Evolutionary conservation across 2,329 filamentous ascomycete genomes (phyloP).

Genomic region (Calonectria pseudoturangicola): DNA sequence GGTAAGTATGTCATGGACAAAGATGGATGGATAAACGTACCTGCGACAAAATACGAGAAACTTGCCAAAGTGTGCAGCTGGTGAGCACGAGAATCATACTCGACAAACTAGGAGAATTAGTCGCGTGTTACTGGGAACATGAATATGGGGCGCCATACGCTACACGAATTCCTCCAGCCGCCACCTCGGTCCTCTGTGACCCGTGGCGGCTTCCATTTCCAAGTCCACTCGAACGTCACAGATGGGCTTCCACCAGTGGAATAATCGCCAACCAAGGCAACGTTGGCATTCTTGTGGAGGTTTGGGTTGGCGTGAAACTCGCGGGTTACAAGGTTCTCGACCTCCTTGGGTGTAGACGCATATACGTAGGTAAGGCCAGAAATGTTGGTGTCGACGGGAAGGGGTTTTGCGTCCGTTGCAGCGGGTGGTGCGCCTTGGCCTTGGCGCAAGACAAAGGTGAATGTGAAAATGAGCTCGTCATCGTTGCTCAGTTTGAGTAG

Average conservation of each 20-base stretch:
- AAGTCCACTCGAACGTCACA: constrained; percentile 94
- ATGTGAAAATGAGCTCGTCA: constrained; percentile 94
- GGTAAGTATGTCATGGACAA: constrained; percentile 41
- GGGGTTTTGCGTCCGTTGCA: constrained; percentile 67
- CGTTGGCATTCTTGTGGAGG: constrained; percentile 96
- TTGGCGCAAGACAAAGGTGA: constrained; percentile 88
- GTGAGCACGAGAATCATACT: constrained; percentile 96
- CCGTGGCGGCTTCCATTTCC: constrained; percentile 97
- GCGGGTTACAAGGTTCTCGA: constrained; percentile 94
- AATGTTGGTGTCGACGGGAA: constrained; percentile 82
- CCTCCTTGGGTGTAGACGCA: constrained; percentile 87
- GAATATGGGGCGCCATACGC: constrained; percentile 70
- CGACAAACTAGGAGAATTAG: constrained; percentile 82
- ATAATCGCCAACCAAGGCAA: constrained; percentile 95
- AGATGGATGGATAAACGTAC: constrained; percentile 63
- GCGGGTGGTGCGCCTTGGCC: constrained; percentile 62
- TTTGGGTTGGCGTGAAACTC: constrained; percentile 99
- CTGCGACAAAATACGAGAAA: constrained; percentile 97
- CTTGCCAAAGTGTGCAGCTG: constrained; percentile 90
- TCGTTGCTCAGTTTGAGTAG: constrained; percentile 91
- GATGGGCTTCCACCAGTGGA: constrained; percentile 88
- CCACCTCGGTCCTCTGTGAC: constrained; percentile 86
- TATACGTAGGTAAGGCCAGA: constrained; percentile 95
- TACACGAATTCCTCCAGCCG: constrained; percentile 97
- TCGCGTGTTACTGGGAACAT: constrained; percentile 12